Base-by-base conservation (phyloP, 2,329 filamentous ascomycete species). In the Cladosporium colombiae region DNA sequence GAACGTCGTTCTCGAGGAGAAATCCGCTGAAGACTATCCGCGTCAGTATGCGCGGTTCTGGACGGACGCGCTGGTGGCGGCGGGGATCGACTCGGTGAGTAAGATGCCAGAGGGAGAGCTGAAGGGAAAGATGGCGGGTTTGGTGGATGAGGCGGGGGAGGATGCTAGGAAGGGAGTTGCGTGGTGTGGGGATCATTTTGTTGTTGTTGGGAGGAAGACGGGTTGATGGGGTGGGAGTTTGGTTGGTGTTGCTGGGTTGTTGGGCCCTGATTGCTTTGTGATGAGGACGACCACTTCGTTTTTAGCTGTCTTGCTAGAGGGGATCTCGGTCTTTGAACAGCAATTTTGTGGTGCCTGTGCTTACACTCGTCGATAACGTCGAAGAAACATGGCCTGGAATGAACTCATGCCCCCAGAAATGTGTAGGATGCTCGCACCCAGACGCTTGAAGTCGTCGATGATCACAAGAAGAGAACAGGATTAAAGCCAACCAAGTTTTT, bases 131-230 rank as follows among this genome's bases (percentile, higher is more conserved):
- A n/a, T 44, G n/a, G 61, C 61, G 1, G 21, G 31, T 11, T 29
- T 55, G 14, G 49, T 46, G 16, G 50, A 63, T 18, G 61, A 63
- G 16, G 61, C 61, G 10, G 50, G 35, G 5, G 50, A 56, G 25
- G 61, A 63, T 56, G 61, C 61, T 25, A 63, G n/a, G 50, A 63
- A 56, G 35, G 61, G 61, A 6, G 25, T 63, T 25, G 61, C 61
- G 18, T 63, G 61, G 61, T 53, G 49, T 44, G 61, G 61, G 2
- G 61, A 53, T 21, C 61, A 63, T 31, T 55, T 56, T 18, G 61
- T 63, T 31, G 33, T 56, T 46, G 61, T 63, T 33, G 61, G 61
- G 50, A 33, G 23, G 50, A 63, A 63, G 50, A 23, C 52, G 5
- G 27, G 8, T 23, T 46, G 40, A 46, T 46, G 37, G 5, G 16